Conservation (phyloP, 331 rosid species). For the Spiraea crenata region DNA sequence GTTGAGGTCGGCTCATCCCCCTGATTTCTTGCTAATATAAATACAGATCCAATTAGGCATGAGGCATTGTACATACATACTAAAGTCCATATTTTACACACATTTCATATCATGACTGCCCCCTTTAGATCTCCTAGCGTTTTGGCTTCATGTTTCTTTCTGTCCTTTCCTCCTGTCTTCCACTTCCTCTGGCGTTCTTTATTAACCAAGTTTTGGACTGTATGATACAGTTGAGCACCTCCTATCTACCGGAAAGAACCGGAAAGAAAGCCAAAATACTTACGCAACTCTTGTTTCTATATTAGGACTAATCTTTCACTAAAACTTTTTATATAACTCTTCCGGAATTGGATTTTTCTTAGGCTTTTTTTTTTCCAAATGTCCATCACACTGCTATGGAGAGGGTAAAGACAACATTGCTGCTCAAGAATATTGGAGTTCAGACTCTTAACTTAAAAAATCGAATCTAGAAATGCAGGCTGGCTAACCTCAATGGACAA, state of each 20-base stretch:
- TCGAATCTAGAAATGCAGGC: conserved; percentile 9
- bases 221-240: background rate
- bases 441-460: background rate
- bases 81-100: background rate
- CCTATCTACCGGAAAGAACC: background rate
- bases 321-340: background rate
- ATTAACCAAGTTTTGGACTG: background rate
- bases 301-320: background rate
- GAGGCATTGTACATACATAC: conserved; percentile 8
- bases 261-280: background rate
- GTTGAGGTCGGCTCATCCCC: conserved; percentile 19
- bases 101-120: background rate
- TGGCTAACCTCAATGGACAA: conserved; percentile 1
- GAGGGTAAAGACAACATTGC: conserved; percentile 13
- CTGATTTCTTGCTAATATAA: conserved; percentile 6
- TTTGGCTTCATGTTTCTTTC: background rate
- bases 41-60: background rate
- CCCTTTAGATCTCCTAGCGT: background rate
- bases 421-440: background rate
- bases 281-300: background rate
- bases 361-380: background rate
- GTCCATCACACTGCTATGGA: background rate
- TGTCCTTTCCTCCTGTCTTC: background rate
- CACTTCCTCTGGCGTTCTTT: background rate
- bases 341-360: background rate